These are phyloP conservation scores for Nakazawaea populi DNA, from an alignment of 805 yeast genomes.

Conservation along the genomic window DNA sequence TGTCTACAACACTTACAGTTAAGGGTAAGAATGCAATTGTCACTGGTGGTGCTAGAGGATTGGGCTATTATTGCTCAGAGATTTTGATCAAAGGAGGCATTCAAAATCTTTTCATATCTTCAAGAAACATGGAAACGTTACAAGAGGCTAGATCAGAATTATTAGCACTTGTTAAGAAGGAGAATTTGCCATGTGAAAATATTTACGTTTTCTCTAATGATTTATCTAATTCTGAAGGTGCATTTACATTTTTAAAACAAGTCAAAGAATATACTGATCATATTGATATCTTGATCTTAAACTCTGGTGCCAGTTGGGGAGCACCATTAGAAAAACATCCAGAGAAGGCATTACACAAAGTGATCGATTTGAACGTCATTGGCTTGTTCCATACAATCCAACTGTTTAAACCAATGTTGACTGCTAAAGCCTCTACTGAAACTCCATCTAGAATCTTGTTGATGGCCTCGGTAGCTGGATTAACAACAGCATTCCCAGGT, in stretches of 20 bases:
- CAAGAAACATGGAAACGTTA: slow-evolving; percentile 59
- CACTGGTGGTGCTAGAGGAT: slow-evolving; percentile 75
- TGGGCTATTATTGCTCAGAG: slow-evolving; percentile 66
- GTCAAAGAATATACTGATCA: slow-evolving; percentile 33
- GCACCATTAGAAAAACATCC: slow-evolving; percentile 57
- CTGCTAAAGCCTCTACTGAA: slow-evolving; percentile 33
- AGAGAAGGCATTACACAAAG: slow-evolving; percentile 54
- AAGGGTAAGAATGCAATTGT: slow-evolving; percentile 60
- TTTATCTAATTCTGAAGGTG: slow-evolving; percentile 43
- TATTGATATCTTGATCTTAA: slow-evolving; percentile 63
- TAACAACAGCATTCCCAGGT: slow-evolving; percentile 27
- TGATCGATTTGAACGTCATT: slow-evolving; percentile 54
- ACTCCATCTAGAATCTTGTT: slow-evolving; percentile 63
- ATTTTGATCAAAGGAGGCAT: slow-evolving; percentile 59
- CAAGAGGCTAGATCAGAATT: slow-evolving; percentile 43
- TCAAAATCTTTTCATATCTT: slow-evolving; percentile 51
- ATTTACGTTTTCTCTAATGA: slow-evolving; percentile 54
- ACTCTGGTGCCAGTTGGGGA: slow-evolving; percentile 82
- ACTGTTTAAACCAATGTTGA: slow-evolving; percentile 50
- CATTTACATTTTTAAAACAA: slow-evolving; percentile 34
- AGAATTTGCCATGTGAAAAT: slow-evolving; percentile 17
- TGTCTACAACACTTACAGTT: slow-evolving; percentile 21
- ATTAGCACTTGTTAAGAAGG: slow-evolving; percentile 21
- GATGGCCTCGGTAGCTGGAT: slow-evolving; percentile 62
- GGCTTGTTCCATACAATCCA: slow-evolving; percentile 68